Evolutionary conservation across 257 asterid genomes (phyloP).

Genomic region (Nicotiana paniculata): DNA sequence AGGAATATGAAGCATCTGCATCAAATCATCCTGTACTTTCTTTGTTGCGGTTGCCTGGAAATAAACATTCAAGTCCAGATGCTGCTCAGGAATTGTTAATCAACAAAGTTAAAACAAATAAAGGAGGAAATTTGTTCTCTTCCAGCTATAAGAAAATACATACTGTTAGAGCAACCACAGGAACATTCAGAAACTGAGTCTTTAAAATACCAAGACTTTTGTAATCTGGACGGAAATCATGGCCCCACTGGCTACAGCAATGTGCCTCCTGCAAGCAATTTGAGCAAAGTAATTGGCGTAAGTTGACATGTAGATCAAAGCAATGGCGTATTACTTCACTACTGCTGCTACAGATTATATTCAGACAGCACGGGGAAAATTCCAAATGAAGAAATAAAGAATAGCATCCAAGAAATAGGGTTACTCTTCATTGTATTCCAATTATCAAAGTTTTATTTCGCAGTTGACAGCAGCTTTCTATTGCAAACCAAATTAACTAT

Average conservation of each 20-base stretch:
- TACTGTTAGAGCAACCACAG: slow-evolving; percentile 89
- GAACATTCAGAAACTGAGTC: slow-evolving; percentile 96
- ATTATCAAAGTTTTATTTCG: background rate
- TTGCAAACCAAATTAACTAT: background rate
- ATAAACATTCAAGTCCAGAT: background rate
- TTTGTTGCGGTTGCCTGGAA: slow-evolving; percentile 89
- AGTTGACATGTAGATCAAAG: slow-evolving; percentile 2
- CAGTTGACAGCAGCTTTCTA: background rate
- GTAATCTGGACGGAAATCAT: slow-evolving; percentile 99
- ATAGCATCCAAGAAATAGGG: background rate
- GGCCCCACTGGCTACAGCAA: slow-evolving; percentile 99
- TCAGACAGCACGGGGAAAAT: background rate
- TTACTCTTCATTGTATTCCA: background rate
- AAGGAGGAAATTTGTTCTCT: slow-evolving; percentile 5
- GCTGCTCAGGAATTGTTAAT: background rate
- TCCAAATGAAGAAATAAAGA: background rate
- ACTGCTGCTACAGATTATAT: background rate
- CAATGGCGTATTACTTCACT: background rate
- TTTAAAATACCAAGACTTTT: slow-evolving; percentile 91
- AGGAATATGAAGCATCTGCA: slow-evolving; percentile 80
- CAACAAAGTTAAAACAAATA: background rate
- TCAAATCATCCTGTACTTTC: slow-evolving; percentile 91
- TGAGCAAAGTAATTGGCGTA: background rate
- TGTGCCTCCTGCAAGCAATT: slow-evolving; percentile 82
- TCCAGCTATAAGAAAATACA: slow-evolving; percentile 20